Base-by-base conservation (phyloP, 169 alveolate genomes). In the Besnoitia besnoiti region DNA sequence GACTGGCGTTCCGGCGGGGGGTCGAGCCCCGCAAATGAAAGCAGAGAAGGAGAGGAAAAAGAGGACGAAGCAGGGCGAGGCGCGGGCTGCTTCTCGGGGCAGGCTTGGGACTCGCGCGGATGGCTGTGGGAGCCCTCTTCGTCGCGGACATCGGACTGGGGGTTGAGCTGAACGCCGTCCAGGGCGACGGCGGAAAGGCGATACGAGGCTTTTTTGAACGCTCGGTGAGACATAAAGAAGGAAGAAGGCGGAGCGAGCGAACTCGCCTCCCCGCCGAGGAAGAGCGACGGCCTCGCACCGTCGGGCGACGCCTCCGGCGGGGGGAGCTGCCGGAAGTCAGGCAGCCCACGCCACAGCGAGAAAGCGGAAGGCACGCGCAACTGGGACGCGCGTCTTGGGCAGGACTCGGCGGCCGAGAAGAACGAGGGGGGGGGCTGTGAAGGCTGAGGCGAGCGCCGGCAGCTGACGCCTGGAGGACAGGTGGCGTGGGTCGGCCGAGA, bases 161-260 rank as follows among this genome's bases (percentile, higher is more conserved):
- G 24, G 16, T 16, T 19, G 24, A 73, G 87, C 87, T 40, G 87
- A 35, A 77, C 59, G 55, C 87, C 87, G 55, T 42, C 87, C 21
- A 77, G 55, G 21, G 87, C 87, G 49, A 40, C 87, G 33, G 87
- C 55, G 3, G 87, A 37, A 39, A 77, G 40, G 33, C 87, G 87
- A 39, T 77, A 77, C 16, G 87, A 19, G 21, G 87, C 87, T 40
- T 77, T 77, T 30, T 77, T 77, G 59, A 77, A 77, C 39, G 87
- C 50, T 1, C 59, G 33, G 59, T 77, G 87, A 0, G 87, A 35
- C 3, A 77, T n/a, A 77, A 27, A 16, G 55, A 77, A 37, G 37
- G 59, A 77, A 51, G 87, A 19, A 4, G 87, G 87, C 10, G 33
- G 16, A 51, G 44, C 44, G 46, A 73, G 46, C 79, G 33, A 8